Base-by-base conservation (phyloP, 164 flowering plant species). In the Dillenia turbinata region DNA sequence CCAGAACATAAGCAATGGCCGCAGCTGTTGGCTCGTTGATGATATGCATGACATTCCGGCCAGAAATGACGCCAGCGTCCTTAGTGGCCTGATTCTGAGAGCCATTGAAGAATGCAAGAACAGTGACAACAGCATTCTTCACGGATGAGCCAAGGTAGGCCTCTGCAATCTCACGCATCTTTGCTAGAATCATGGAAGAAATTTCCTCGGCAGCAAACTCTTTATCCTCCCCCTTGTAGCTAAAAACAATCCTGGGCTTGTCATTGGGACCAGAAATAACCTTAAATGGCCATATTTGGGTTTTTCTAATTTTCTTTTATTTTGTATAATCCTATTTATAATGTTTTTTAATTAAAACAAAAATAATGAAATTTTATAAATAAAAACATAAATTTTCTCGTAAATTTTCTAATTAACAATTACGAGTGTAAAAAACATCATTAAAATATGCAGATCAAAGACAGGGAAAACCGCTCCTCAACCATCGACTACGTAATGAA, bases 1-100 rank as follows among this genome's bases (percentile, higher is more conserved):
- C 83, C 54, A 81, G 68, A n/a, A 83, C 85, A 24, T 81, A 81
- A 12, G 85, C 85, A 66, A 81, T 81, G 2, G 85, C 85, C 49
- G 85, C 85, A 5, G 83, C 83, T 0, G 84, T 83, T 3, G 85
- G 85, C 67, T 81, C 85, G 51, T 81, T 81, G 71, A 81, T 81
- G 26, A 81, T 78, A 7, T 81, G 67, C 81, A 80, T 56, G 2
- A 77, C 79, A 63, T 77, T 80, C 8, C 77, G 63, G 9, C 83
- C 81, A 7, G 83, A 63, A 55, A 79, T 79, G 12, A 71, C 80
- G 1, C 80, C 83, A 8, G 80, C 83, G 50, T 79, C 83, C 68
- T 74, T 79, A 1, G 81, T 79, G 22, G 83, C 83, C 15, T 79
- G 83, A 33, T 79, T 73, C 66, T 79, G 83, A 2, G 81, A 74